A percentile compares a stretch with the other conserved stretches of the same genome.
Conservation (phyloP, 495 filamentous ascomycete genomes). For the Hyaloscypha bicolor region DNA sequence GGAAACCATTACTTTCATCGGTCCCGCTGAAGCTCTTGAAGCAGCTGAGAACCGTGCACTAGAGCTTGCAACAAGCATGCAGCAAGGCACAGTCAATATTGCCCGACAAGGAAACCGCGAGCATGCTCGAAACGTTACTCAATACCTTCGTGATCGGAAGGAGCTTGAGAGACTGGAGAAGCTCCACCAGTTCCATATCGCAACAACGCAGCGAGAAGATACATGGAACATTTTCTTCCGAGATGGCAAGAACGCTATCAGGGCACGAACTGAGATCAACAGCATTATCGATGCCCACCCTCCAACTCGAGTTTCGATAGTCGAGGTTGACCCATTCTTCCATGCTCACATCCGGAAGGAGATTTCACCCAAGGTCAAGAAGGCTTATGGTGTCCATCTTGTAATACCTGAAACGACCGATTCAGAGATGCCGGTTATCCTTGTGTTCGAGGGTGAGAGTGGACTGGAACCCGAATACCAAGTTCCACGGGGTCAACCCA, state of each 20-base stretch:
- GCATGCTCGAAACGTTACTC: constrained; percentile 81
- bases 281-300: constrained; percentile 79
- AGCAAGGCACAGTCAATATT: constrained; percentile 75
- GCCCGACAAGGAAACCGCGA: constrained; percentile 69
- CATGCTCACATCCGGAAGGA: constrained; percentile 73
- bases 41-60: constrained; percentile 75
- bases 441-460: constrained; percentile 79
- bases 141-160: constrained; percentile 76
- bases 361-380: constrained; percentile 61
- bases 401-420: constrained; percentile 65
- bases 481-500: constrained; percentile 60
- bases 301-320: constrained; percentile 68
- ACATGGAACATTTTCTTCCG: constrained; percentile 85
- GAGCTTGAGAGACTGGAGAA: constrained; percentile 79
- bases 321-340: constrained; percentile 84
- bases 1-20: constrained; percentile 81
- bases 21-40: constrained; percentile 71
- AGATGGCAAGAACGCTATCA: constrained; percentile 79
- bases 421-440: constrained; percentile 64
- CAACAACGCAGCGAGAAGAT: constrained; percentile 59
- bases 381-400: constrained; percentile 77
- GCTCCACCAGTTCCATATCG: constrained; percentile 77
- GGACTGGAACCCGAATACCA: constrained; percentile 60
- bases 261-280: constrained; percentile 79
- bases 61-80: constrained; percentile 81